These are phyloP conservation scores for Neurospora sp. DNA, from an alignment of 495 filamentous ascomycete species.

Conservation along the genomic window DNA sequence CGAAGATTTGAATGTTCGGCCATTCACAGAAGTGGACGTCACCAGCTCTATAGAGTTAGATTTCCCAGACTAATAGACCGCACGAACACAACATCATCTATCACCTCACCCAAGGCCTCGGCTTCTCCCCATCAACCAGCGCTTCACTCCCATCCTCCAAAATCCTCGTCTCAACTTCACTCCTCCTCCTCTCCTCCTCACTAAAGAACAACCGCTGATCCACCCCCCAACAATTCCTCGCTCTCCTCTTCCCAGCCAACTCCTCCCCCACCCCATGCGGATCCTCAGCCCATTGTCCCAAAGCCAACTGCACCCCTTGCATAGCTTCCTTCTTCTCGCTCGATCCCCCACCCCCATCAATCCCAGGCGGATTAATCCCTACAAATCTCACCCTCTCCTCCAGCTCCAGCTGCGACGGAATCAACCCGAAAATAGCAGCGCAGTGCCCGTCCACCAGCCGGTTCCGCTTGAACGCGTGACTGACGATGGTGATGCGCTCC, in stretches of 20 bases:
- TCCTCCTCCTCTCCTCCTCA: conserved; percentile 24
- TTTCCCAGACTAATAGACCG: neutral
- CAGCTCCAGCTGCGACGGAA: conserved; percentile 22
- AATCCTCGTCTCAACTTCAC: conserved; percentile 20
- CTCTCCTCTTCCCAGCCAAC: conserved; percentile 36
- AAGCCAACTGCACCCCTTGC: conserved; percentile 29
- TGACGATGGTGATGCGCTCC: conserved; percentile 52
- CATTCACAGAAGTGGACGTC: neutral
- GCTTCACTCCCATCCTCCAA: conserved; percentile 20
- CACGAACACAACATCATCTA: neutral
- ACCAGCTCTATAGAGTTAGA: neutral
- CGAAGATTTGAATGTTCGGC: conserved; percentile 14
- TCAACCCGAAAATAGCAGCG: conserved; percentile 39
- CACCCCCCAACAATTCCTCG: conserved; percentile 39
- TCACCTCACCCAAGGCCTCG: conserved; percentile 22
- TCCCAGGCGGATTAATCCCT: conserved; percentile 58
- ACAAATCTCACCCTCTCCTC: conserved; percentile 35
- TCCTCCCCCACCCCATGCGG: conserved; percentile 35
- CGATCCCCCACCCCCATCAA: conserved; percentile 15
- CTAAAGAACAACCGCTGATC: conserved; percentile 28
- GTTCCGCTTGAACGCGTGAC: conserved; percentile 61
- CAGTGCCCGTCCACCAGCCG: conserved; percentile 62
- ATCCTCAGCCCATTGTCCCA: conserved; percentile 40
- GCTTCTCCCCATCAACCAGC: conserved; percentile 19
- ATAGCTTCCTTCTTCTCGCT: conserved; percentile 24